Percentiles rank a stretch among this genome's conserved stretches.
phyloP scores from a whole-genome alignment of 495 filamentous ascomycete genomes.

The Acidiella bohemica region DNA sequence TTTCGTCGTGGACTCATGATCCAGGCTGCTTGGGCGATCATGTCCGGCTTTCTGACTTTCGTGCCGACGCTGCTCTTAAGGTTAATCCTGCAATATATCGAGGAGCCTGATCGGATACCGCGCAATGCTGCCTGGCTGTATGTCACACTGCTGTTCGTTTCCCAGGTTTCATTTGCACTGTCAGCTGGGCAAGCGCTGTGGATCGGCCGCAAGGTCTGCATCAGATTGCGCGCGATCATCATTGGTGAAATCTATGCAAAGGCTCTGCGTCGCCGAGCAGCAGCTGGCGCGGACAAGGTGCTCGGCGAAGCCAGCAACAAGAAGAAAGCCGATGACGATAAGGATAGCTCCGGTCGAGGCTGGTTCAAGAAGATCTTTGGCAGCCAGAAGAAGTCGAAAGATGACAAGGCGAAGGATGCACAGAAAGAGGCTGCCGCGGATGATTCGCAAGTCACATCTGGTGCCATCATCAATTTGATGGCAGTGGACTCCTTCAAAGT shows the following conservation, averaged over 20 bases:
- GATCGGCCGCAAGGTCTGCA: constrained; percentile 86
- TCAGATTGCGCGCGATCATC: constrained; percentile 83
- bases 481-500: constrained; percentile 98
- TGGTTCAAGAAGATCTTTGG: constrained; percentile 43
- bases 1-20: constrained; percentile 65
- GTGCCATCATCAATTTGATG: constrained; percentile 98
- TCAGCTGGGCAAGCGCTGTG: constrained; percentile 80
- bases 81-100: constrained; percentile 83
- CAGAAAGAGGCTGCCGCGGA: constrained; percentile 14
- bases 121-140: constrained; percentile 91
- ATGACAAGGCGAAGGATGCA: constrained; percentile 29
- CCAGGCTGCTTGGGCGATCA: constrained; percentile 66
- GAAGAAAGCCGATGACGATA: constrained; percentile 13
- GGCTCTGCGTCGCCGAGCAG: constrained; percentile 80
- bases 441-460: constrained; percentile 72
- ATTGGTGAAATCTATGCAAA: constrained; percentile 98
- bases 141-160: constrained; percentile 75
- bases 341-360: constrained; percentile 31
- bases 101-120: constrained; percentile 64
- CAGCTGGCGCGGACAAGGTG: constrained; percentile 55
- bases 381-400: constrained; percentile 41
- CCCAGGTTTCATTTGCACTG: constrained; percentile 62
- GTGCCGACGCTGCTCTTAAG: constrained; percentile 81
- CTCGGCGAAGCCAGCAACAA: constrained; percentile 46
- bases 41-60: constrained; percentile 73